These are phyloP conservation scores for Sphagnum contortum DNA, from an alignment of 225 moss, liverwort and hornwort genomes.

Conservation along the genomic window DNA sequence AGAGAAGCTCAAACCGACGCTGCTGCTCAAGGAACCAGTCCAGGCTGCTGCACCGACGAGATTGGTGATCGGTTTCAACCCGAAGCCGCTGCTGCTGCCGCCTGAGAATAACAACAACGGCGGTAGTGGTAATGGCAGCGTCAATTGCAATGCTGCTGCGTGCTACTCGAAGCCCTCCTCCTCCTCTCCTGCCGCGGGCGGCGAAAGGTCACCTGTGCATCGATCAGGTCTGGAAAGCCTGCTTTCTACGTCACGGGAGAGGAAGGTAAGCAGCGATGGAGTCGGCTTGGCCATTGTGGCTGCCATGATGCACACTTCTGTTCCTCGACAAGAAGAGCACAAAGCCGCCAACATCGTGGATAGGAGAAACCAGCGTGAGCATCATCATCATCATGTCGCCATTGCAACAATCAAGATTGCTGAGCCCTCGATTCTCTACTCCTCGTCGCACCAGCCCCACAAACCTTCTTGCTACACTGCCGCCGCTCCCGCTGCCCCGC, in stretches of 20 bases:
- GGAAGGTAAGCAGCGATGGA: slow-evolving; percentile 32
- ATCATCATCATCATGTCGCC: background rate
- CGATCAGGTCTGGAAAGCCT: slow-evolving; percentile 71
- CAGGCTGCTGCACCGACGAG: slow-evolving; percentile 24
- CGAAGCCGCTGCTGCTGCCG: slow-evolving; percentile 25
- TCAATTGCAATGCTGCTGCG: too few species aligned
- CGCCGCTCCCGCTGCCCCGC: background rate
- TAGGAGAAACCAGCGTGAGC: background rate
- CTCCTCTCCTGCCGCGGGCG: slow-evolving; percentile 18
- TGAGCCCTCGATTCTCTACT: slow-evolving; percentile 10
- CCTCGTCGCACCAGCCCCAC: slow-evolving; percentile 6
- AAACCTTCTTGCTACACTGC: slow-evolving; percentile 1
- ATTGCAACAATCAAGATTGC: slow-evolving; percentile 26
- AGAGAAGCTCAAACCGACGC: slow-evolving; percentile 62
- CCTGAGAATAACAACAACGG: slow-evolving; percentile 13
- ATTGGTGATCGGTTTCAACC: slow-evolving; percentile 85
- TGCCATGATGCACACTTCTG: slow-evolving; percentile 19
- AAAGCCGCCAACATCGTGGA: slow-evolving; percentile 5
- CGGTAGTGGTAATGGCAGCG: slow-evolving; percentile 9
- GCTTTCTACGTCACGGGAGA: slow-evolving; percentile 44
- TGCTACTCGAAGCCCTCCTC: slow-evolving; percentile 14
- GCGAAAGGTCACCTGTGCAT: too few species aligned
- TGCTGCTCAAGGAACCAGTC: background rate
- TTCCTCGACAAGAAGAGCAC: slow-evolving; percentile 20
- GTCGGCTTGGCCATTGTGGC: slow-evolving; percentile 74